Evolutionary conservation across 2,329 filamentous ascomycete species (phyloP).

Genomic region (Fusarium sp.): DNA sequence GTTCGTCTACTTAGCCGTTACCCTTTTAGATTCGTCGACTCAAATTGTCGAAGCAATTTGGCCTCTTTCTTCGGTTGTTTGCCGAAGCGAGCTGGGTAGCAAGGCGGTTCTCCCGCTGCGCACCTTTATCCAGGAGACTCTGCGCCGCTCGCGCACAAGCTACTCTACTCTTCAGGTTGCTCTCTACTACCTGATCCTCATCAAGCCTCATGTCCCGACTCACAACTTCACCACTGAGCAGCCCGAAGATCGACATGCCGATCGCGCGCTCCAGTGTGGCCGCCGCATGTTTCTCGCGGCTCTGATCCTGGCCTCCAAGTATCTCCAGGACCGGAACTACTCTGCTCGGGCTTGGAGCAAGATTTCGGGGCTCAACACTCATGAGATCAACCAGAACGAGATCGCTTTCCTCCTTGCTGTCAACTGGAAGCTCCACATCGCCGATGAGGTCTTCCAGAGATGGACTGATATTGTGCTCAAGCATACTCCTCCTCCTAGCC

Average conservation of each 20-base stretch:
- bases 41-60: conserved; percentile 98
- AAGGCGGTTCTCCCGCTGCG: conserved; percentile 89
- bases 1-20: conserved; percentile 50
- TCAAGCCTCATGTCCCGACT: conserved; percentile 88
- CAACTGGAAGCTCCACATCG: conserved; percentile 94
- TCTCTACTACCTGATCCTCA: conserved; percentile 93
- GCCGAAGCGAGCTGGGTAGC: conserved; percentile 77
- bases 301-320: conserved; percentile 96
- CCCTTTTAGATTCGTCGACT: conserved; percentile 85
- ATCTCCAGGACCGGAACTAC: conserved; percentile 97
- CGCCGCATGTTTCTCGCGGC: conserved; percentile 97
- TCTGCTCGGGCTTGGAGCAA: conserved; percentile 98
- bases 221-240: conserved; percentile 91
- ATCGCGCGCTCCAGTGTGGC: conserved; percentile 90
- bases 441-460: conserved; percentile 86
- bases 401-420: conserved; percentile 90
- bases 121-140: conserved; percentile 97
- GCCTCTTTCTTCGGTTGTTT: conserved; percentile 87
- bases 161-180: conserved; percentile 98
- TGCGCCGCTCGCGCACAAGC: conserved; percentile 93
- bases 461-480: conserved; percentile 95
- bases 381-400: conserved; percentile 97
- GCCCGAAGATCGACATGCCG: conserved; percentile 75
- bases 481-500: conserved; percentile 79
- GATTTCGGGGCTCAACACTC: conserved; percentile 93